Percentiles rank a stretch among this genome's conserved stretches.
Evolutionary conservation across 2,329 filamentous ascomycete genomes (phyloP).

Genomic region (Talaromyces sp.): DNA sequence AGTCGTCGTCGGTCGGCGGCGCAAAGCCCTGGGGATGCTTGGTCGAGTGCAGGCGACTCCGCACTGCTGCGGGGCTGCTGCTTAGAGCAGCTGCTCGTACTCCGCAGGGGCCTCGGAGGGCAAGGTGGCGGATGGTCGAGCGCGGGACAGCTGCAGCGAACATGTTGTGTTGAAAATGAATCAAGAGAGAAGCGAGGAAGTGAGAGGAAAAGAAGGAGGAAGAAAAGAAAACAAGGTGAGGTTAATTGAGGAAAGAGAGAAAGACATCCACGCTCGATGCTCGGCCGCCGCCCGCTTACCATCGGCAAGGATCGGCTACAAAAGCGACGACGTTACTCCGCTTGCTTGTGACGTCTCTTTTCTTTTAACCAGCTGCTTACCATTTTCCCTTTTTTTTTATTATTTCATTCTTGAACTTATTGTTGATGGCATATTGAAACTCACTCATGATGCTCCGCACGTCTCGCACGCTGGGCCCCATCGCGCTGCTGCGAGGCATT

Average conservation of each 20-base stretch:
- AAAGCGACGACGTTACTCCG: conserved; percentile 25
- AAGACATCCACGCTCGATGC: background rate
- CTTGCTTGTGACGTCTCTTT: background rate
- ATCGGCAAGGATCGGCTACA: conserved; percentile 8
- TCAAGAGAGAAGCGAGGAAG: conserved; percentile 11
- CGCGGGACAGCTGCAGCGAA: conserved; percentile 14
- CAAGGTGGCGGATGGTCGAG: conserved; percentile 12
- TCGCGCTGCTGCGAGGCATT: conserved; percentile 5
- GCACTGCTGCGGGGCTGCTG: conserved; percentile 4
- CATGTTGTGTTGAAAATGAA: conserved; percentile 15
- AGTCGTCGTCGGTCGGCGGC: conserved; percentile 65
- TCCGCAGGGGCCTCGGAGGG: conserved; percentile 2
- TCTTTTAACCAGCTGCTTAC: background rate
- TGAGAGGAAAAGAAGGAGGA: background rate
- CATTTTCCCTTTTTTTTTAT: background rate
- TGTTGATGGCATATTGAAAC: background rate
- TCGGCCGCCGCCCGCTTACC: background rate
- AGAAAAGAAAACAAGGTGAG: background rate
- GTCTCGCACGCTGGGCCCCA: background rate
- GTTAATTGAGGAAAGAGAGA: background rate
- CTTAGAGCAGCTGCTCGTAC: conserved; percentile 4
- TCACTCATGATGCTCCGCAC: background rate
- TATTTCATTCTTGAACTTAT: background rate
- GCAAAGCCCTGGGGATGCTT: conserved; percentile 64
- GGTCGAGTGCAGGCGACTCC: conserved; percentile 8